Conservation (phyloP, 345 rosid species). For the Gossypium bickii region DNA sequence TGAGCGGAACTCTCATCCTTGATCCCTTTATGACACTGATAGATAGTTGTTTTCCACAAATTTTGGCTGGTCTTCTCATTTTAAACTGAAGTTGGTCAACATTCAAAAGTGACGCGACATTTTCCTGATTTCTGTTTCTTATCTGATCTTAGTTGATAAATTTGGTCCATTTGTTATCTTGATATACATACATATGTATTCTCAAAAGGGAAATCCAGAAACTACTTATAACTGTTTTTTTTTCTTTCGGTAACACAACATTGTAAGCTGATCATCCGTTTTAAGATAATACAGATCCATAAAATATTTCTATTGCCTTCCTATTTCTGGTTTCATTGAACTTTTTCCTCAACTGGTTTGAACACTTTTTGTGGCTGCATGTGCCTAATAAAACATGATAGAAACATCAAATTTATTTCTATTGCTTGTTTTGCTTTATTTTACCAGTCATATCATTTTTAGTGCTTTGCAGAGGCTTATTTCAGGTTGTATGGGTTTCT, state of each 20-base stretch:
- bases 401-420: not conserved
- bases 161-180: not conserved
- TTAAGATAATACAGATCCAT: not conserved
- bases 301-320: not conserved
- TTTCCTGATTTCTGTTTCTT: not conserved
- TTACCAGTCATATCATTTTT: not conserved
- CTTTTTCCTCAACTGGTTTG: not conserved
- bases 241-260: not conserved
- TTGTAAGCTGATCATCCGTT: not conserved
- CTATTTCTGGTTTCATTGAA: not conserved
- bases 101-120: not conserved
- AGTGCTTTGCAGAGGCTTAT: constrained; percentile 10
- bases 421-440: constrained; percentile 1
- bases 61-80: not conserved
- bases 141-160: not conserved
- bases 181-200: not conserved
- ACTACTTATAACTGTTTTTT: not conserved
- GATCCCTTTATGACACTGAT: not conserved
- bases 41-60: not conserved
- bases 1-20: not conserved
- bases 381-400: not conserved
- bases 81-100: not conserved
- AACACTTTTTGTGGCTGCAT: not conserved
- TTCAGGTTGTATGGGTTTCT: constrained; percentile 22
- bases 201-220: not conserved